These are phyloP conservation scores for Lactarius sp. DNA, from an alignment of 768 basidiomycete species.

Conservation along the genomic window DNA sequence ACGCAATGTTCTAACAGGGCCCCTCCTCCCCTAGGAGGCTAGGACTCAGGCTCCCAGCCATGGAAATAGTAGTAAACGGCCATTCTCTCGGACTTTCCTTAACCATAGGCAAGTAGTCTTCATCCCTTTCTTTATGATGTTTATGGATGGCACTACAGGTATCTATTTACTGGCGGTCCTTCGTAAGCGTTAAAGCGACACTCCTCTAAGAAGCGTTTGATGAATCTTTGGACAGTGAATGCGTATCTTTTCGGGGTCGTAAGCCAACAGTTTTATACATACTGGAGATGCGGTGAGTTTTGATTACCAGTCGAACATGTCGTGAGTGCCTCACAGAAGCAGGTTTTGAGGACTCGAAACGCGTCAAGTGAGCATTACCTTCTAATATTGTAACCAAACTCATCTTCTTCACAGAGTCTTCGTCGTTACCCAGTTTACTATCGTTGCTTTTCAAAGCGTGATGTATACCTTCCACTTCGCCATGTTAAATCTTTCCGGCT, in stretches of 20 bases:
- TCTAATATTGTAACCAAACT: background rate
- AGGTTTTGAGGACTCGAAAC: background rate
- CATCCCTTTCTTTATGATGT: background rate
- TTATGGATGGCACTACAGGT: background rate
- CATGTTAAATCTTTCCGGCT: background rate
- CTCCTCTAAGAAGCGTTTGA: background rate
- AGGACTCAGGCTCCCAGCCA: background rate
- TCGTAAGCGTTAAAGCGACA: background rate
- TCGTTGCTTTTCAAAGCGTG: background rate
- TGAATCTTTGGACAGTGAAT: background rate
- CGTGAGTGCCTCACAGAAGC: background rate
- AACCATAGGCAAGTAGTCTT: background rate
- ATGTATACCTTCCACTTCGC: background rate
- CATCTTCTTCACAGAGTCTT: background rate
- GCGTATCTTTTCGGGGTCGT: background rate
- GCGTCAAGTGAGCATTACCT: background rate
- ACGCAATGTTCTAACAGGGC: too few species aligned
- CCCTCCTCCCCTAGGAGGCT: too few species aligned
- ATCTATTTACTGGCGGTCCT: background rate
- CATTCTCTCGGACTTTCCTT: too few species aligned
- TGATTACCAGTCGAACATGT: background rate
- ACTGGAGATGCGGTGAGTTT: background rate
- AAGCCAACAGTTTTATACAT: constrained; percentile 2
- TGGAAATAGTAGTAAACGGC: background rate
- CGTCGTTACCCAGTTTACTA: background rate